Evolutionary conservation across 2,329 filamentous ascomycete species (phyloP).

Genomic region (Xylaria sp.): DNA sequence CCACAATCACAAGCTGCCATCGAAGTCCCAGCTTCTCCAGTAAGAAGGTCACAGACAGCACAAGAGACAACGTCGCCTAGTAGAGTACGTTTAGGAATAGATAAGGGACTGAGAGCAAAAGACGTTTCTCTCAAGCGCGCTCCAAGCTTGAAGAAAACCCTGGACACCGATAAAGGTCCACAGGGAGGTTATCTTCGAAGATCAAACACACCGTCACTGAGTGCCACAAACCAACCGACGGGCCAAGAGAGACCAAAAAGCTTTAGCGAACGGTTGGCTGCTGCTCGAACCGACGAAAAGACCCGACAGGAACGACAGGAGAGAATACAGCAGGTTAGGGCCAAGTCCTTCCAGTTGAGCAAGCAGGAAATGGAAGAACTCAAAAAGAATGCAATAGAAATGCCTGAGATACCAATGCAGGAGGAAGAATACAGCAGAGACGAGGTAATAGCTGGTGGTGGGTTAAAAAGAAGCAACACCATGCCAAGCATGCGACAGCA

Average conservation of each 20-base stretch:
- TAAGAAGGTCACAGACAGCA: constrained; percentile 65
- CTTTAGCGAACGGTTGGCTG: constrained; percentile 88
- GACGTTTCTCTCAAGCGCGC: constrained; percentile 87
- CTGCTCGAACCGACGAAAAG: constrained; percentile 69
- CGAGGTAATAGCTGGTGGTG: constrained; percentile 63
- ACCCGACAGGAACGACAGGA: constrained; percentile 61
- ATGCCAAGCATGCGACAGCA: constrained; percentile 48
- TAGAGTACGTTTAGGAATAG: constrained; percentile 83
- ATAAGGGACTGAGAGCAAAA: constrained; percentile 82
- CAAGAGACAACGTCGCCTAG: constrained; percentile 77
- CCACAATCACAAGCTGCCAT: constrained; percentile 56
- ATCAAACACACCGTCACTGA: constrained; percentile 53
- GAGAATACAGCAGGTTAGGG: constrained; percentile 64
- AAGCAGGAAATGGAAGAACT: constrained; percentile 68
- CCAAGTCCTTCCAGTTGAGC: constrained; percentile 66
- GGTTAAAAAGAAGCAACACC: constrained; percentile 58
- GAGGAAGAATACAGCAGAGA: constrained; percentile 69
- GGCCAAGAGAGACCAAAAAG: constrained; percentile 58
- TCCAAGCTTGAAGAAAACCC: constrained; percentile 57
- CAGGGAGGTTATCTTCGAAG: constrained; percentile 57
- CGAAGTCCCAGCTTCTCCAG: constrained; percentile 80
- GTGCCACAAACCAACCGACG: constrained; percentile 19
- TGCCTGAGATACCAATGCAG: constrained; percentile 60
- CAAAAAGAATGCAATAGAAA: constrained; percentile 65
- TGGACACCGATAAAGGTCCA: constrained; percentile 45